Evolutionary conservation across 129 eudicot species (phyloP).

Genomic region (Saposhnikovia divaricata): DNA sequence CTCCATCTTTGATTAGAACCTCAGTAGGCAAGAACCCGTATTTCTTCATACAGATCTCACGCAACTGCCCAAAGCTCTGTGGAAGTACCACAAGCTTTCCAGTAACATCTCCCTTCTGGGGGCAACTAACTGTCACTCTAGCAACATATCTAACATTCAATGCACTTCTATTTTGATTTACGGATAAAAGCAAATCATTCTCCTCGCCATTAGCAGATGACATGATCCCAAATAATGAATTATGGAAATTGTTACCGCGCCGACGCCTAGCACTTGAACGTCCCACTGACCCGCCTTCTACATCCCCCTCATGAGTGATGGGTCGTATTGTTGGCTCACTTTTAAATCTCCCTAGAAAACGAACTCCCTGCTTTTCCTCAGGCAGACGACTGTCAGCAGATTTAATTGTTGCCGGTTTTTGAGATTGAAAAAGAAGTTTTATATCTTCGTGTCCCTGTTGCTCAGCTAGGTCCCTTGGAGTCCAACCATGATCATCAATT

Average conservation of each 20-base stretch:
- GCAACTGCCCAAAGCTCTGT: constrained; percentile 46
- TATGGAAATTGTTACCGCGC: constrained; percentile 42
- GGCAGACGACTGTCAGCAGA: background rate
- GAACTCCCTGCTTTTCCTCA: background rate
- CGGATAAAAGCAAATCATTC: constrained; percentile 25
- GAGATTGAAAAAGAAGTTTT: background rate
- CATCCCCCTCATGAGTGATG: constrained; percentile 16
- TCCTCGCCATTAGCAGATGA: constrained; percentile 46
- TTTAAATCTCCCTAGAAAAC: background rate
- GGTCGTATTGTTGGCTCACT: constrained; percentile 19
- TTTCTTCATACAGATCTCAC: constrained; percentile 36
- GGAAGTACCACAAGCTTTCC: constrained; percentile 84
- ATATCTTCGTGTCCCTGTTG: constrained; percentile 12
- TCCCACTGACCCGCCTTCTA: constrained; percentile 31
- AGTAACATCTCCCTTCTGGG: constrained; percentile 40
- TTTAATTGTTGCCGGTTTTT: too few species aligned
- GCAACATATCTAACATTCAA: constrained; percentile 13
- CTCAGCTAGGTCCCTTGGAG: constrained; percentile 7
- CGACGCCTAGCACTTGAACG: constrained; percentile 38
- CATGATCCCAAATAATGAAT: constrained; percentile 64
- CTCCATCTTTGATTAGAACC: constrained; percentile 56
- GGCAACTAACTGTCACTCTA: constrained; percentile 67
- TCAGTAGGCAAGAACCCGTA: constrained; percentile 42
- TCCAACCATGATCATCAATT: constrained; percentile 9
- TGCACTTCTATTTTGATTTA: constrained; percentile 16